Evolutionary conservation across 306 rosid species (phyloP).

Genomic region (Vachellia collinsii): DNA sequence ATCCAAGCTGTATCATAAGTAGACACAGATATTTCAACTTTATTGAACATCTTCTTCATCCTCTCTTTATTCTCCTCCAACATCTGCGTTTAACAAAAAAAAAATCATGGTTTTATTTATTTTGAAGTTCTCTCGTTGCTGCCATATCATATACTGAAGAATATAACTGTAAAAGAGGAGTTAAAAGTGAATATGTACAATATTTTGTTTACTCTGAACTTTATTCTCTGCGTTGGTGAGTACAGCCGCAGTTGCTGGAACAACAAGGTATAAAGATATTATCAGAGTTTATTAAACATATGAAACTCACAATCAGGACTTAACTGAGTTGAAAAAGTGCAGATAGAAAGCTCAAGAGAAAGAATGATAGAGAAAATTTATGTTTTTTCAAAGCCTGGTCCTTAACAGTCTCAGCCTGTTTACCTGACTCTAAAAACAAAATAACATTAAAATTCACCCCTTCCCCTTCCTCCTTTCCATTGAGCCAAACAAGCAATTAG

Average conservation of each 20-base stretch:
- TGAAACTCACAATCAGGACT: too few species aligned
- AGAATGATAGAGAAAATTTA: neutral
- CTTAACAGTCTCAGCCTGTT: too few species aligned
- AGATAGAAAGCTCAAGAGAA: neutral
- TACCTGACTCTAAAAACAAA: too few species aligned
- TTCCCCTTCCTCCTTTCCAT: too few species aligned
- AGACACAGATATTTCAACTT: conserved; percentile 29
- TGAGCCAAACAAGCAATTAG: too few species aligned
- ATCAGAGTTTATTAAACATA: neutral
- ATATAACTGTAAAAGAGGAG: neutral
- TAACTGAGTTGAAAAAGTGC: neutral
- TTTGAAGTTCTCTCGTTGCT: neutral
- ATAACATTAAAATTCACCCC: too few species aligned
- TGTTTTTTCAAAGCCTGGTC: too few species aligned
- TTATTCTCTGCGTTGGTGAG: neutral
- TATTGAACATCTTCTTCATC: neutral
- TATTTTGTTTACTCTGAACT: neutral
- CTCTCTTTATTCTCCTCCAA: neutral
- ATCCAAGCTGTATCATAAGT: conserved; percentile 91
- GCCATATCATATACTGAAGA: neutral
- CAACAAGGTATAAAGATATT: neutral
- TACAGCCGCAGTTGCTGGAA: neutral
- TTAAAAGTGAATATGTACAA: neutral
- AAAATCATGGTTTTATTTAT: neutral
- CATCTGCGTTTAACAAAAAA: neutral